Percentiles rank a stretch among this genome's conserved stretches.
phyloP scores from a whole-genome alignment of 2,329 filamentous ascomycete genomes.

The Ceratocystis variospora region DNA sequence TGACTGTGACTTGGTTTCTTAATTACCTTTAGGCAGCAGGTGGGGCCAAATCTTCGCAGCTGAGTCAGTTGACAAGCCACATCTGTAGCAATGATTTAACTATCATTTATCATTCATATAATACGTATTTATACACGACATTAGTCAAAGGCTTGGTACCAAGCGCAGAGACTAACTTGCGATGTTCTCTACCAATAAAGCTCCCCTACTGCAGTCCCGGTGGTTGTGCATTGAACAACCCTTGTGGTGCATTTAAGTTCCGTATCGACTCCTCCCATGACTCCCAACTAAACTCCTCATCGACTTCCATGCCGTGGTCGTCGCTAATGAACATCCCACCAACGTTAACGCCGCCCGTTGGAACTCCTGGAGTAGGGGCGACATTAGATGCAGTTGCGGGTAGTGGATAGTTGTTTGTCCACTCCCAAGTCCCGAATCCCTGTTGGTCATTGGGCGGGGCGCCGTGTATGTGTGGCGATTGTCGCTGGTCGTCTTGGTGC shows the following conservation, averaged over 20 bases:
- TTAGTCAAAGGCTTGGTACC: neutral
- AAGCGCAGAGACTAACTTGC: too few relatives aligned
- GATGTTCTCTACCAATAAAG: neutral
- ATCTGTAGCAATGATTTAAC: neutral
- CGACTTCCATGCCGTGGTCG: slow-evolving; percentile 17
- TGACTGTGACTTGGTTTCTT: neutral
- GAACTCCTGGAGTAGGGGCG: neutral
- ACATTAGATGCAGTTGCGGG: neutral
- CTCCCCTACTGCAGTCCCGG: slow-evolving; percentile 11
- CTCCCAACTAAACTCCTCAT: slow-evolving; percentile 14
- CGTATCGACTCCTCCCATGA: slow-evolving; percentile 15
- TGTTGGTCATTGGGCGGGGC: neutral
- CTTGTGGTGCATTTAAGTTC: neutral
- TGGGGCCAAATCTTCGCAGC: neutral
- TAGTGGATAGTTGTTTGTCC: neutral
- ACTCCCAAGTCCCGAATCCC: slow-evolving; percentile 4
- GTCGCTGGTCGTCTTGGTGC: neutral
- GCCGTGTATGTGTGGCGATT: slow-evolving; percentile 4
- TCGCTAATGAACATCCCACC: neutral
- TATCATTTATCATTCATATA: neutral
- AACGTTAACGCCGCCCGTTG: neutral
- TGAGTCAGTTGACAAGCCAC: neutral
- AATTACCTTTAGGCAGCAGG: neutral
- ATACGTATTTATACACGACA: neutral
- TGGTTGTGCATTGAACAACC: slow-evolving; percentile 7